A percentile compares a stretch with the other conserved stretches of the same genome.
Evolutionary conservation across 1,139 yeast species (phyloP).

Genomic region (Scheffersomyces insectosa): DNA sequence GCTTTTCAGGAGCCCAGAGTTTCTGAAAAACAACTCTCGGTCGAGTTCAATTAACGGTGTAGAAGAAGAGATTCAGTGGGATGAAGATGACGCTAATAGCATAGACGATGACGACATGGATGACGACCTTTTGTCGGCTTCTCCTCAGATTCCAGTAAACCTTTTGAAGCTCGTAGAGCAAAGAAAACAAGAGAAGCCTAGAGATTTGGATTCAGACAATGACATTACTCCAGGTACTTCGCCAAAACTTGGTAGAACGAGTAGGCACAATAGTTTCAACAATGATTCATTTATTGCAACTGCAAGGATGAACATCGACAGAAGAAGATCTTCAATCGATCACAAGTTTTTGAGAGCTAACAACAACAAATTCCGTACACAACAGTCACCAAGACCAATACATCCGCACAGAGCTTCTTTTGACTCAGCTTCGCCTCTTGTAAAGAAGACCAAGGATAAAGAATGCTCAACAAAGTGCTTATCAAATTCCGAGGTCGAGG

Average conservation of each 20-base stretch:
- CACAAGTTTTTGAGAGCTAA: slow-evolving; percentile 23
- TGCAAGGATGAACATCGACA: slow-evolving; percentile 23
- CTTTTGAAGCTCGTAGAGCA: slow-evolving; percentile 56
- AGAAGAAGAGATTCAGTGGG: slow-evolving; percentile 9
- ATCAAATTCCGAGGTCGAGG: slow-evolving; percentile 21
- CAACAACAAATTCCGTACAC: slow-evolving; percentile 30
- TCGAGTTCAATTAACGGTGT: background rate
- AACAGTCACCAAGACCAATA: slow-evolving; percentile 16
- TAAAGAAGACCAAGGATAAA: slow-evolving; percentile 4
- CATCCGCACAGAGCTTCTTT: slow-evolving; percentile 21
- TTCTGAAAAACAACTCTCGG: slow-evolving; percentile 1
- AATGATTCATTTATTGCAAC: slow-evolving; percentile 22
- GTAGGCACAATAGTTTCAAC: slow-evolving; percentile 27
- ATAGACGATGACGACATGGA: slow-evolving; percentile 49
- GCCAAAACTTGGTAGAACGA: slow-evolving; percentile 23
- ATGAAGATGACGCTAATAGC: slow-evolving; percentile 16
- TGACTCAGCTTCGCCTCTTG: slow-evolving; percentile 19
- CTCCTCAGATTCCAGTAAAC: slow-evolving; percentile 69
- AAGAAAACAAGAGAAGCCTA: slow-evolving; percentile 39
- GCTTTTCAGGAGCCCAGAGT: slow-evolving; percentile 2
- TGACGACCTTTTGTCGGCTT: slow-evolving; percentile 56
- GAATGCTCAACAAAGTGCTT: slow-evolving; percentile 4
- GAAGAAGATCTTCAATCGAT: slow-evolving; percentile 40
- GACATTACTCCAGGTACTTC: slow-evolving; percentile 36
- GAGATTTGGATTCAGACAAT: slow-evolving; percentile 13